phyloP scores from a whole-genome alignment of 768 basidiomycete species.

The Krasilnikovozyma curviuscula region DNA sequence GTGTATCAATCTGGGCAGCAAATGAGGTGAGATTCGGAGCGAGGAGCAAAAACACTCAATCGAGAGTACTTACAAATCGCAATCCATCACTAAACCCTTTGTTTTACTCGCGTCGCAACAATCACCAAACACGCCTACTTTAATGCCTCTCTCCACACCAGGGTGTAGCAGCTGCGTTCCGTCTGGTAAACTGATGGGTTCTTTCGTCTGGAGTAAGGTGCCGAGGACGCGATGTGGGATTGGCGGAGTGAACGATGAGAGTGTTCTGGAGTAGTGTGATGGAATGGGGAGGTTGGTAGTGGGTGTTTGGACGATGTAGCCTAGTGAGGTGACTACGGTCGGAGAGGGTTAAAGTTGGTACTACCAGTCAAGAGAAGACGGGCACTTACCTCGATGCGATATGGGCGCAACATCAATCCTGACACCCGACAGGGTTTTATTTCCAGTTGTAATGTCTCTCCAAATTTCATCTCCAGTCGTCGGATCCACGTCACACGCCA shows the following conservation, averaged over 20 bases:
- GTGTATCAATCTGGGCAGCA: constrained; percentile 39
- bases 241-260: constrained; percentile 38
- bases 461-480: constrained; percentile 50
- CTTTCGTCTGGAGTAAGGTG: constrained; percentile 45
- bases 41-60: background rate
- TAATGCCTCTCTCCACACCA: constrained; percentile 38
- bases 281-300: constrained; percentile 38
- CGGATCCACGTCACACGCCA: constrained; percentile 35
- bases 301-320: constrained; percentile 53
- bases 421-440: constrained; percentile 31
- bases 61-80: constrained; percentile 31
- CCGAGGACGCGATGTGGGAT: constrained; percentile 48
- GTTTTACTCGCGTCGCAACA: constrained; percentile 41
- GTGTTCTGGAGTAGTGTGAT: constrained; percentile 31
- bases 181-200: constrained; percentile 43
- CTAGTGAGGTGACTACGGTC: constrained; percentile 49
- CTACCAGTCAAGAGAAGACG: background rate
- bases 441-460: too few relatives aligned
- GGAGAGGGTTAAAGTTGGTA: background rate
- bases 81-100: constrained; percentile 37
- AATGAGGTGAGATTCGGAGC: background rate
- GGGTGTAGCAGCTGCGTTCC: constrained; percentile 39
- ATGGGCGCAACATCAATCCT: constrained; percentile 59
- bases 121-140: constrained; percentile 59
- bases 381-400: constrained; percentile 44